Percentiles rank a stretch among this genome's conserved stretches.
These are phyloP conservation scores for Cephaloascus albidus DNA, from an alignment of 805 yeast species.

Conservation along the genomic window DNA sequence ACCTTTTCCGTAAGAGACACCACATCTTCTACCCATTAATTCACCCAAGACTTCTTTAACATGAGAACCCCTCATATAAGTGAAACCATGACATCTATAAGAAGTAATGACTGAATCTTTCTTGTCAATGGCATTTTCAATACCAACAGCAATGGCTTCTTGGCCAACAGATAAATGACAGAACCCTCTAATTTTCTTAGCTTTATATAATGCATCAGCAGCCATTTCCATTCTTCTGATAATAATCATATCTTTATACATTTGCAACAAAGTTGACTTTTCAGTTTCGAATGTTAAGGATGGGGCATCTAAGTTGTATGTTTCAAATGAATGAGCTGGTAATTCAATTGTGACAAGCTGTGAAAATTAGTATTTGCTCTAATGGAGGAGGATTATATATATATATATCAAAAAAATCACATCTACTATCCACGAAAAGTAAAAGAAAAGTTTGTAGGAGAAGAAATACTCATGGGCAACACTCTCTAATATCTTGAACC, in stretches of 20 bases:
- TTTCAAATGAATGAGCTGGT: slow-evolving; percentile 78
- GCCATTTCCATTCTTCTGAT: slow-evolving; percentile 99
- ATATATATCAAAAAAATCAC: neutral
- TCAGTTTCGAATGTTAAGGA: slow-evolving; percentile 66
- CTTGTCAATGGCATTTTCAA: slow-evolving; percentile 84
- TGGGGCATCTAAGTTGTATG: slow-evolving; percentile 72
- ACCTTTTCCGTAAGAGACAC: slow-evolving; percentile 97
- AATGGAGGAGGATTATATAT: neutral
- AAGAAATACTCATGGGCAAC: neutral
- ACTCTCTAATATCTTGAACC: neutral
- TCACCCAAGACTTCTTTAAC: slow-evolving; percentile 89
- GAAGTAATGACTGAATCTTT: slow-evolving; percentile 91
- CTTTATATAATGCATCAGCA: slow-evolving; percentile 94
- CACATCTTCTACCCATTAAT: slow-evolving; percentile 92
- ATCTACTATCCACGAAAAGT: neutral
- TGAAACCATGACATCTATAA: slow-evolving; percentile 98
- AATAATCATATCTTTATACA: slow-evolving; percentile 94
- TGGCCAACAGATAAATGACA: slow-evolving; percentile 98
- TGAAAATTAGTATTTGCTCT: too few species aligned
- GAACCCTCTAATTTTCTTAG: slow-evolving; percentile 97
- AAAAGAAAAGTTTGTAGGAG: neutral
- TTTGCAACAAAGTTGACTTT: slow-evolving; percentile 70
- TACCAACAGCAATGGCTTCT: slow-evolving; percentile 98
- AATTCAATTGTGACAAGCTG: slow-evolving; percentile 39
- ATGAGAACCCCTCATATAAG: slow-evolving; percentile 91